Base-by-base conservation (phyloP, 306 rosid species). In the Prunus dulcis region DNA sequence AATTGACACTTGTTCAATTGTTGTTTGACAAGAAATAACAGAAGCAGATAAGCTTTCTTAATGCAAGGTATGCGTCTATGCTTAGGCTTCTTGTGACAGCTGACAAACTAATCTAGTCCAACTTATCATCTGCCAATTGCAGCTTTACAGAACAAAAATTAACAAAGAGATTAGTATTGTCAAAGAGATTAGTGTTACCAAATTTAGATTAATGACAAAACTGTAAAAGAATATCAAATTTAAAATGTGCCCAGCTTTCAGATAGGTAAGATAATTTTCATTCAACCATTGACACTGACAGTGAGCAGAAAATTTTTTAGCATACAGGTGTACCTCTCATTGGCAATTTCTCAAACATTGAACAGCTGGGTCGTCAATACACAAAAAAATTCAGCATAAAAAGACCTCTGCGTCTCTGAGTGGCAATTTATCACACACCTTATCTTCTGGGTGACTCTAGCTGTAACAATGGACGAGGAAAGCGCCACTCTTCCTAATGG, bases 391-490 rank as follows among this genome's bases (percentile, higher is more conserved):
- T 8, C 46, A 30, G 46, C 50, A 2, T 1, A 64, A 5, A 10
- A 22, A 51, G 25, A 8, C 19, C 64, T 30, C 25, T 46, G 22
- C 32, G 43, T 18, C 7, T 47, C 15, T 60, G 14, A 19, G 30
- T 51, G 20, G 62, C 78, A 30, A 27, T 62, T 64, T 49, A 2
- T 49, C 50, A 32, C 12, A 12, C 32, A 6, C 60, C 22, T 9
- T 10, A 25, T n/a, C 23, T 41, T 20, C 67, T 57, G 76, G 55
- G 63, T 55, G 19, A 4, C 49, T 74, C 32, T 32, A 34, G 11
- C 19, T 41, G 7, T 65, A 61, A 46, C 22, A 70, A 87, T 87
- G 90, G 83, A 77, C 4, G 62, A 46, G 81, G 77, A 71, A 23
- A 70, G 11, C 2, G 70, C 32, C 28, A 20, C 22, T 69, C 43